Percentiles rank a stretch among this genome's conserved stretches.
These are phyloP conservation scores for Furculomyces boomerangus DNA, from an alignment of 371 early-diverging fungal species.

Conservation along the genomic window DNA sequence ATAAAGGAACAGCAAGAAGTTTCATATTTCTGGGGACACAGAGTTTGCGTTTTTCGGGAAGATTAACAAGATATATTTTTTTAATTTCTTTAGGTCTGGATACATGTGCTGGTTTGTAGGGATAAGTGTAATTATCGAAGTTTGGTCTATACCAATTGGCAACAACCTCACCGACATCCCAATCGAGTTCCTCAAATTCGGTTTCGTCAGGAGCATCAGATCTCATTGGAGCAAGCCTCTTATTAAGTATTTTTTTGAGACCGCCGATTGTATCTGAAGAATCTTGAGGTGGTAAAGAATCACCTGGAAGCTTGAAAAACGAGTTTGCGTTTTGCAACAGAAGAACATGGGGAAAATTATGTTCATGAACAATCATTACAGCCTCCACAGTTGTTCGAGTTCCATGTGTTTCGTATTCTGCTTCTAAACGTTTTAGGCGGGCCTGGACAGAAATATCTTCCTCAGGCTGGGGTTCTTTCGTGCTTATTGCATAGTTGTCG, in stretches of 20 bases:
- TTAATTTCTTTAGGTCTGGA: slow-evolving; percentile 62
- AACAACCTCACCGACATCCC: slow-evolving; percentile 55
- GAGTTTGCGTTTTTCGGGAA: slow-evolving; percentile 58
- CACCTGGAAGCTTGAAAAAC: slow-evolving; percentile 67
- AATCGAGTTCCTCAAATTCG: slow-evolving; percentile 24
- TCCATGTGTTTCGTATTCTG: slow-evolving; percentile 44
- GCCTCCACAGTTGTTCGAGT: slow-evolving; percentile 56
- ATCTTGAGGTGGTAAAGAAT: slow-evolving; percentile 45
- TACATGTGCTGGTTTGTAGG: slow-evolving; percentile 61
- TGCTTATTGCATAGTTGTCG: slow-evolving; percentile 11
- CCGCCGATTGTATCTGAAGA: slow-evolving; percentile 40
- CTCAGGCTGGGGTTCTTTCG: slow-evolving; percentile 55
- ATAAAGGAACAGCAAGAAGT: slow-evolving; percentile 59
- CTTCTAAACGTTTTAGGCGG: slow-evolving; percentile 37
- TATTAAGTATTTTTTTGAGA: slow-evolving; percentile 32
- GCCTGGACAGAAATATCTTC: slow-evolving; percentile 51
- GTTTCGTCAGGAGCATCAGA: slow-evolving; percentile 6
- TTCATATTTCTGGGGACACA: slow-evolving; percentile 64
- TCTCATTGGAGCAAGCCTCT: slow-evolving; percentile 22
- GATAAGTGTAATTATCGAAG: slow-evolving; percentile 64
- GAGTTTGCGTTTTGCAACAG: slow-evolving; percentile 57
- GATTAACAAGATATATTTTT: slow-evolving; percentile 45
- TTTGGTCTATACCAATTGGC: slow-evolving; percentile 61
- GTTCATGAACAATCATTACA: slow-evolving; percentile 59
- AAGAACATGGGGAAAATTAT: slow-evolving; percentile 63